A percentile compares a stretch with the other conserved stretches of the same genome.
phyloP scores from a whole-genome alignment of 2,329 filamentous ascomycete species.

The Botryotinia narcissicola region DNA sequence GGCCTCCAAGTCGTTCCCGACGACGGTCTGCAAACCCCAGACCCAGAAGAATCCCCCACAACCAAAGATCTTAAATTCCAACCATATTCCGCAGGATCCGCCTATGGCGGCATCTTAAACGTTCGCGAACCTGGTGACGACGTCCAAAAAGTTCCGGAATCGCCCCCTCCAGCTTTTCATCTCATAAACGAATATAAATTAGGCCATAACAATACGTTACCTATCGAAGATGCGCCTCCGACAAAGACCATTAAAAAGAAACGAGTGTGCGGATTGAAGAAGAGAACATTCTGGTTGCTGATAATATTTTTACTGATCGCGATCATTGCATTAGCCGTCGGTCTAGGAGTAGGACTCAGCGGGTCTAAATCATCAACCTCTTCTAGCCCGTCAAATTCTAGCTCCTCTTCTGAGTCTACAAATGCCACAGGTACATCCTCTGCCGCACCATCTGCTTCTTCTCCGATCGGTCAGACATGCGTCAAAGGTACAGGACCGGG shows the following conservation, averaged over 20 bases:
- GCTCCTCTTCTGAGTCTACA: not conserved
- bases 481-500: conserved; percentile 33
- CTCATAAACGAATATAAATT: conserved; percentile 13
- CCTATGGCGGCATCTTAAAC: conserved; percentile 6
- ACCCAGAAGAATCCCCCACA: not conserved
- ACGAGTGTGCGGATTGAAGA: conserved; percentile 12
- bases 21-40: conserved; percentile 3
- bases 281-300: conserved; percentile 3
- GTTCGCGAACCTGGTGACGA: not conserved
- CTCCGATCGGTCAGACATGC: conserved; percentile 21
- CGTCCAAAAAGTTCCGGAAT: not conserved
- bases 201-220: not conserved
- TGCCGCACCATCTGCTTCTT: not conserved
- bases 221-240: not conserved
- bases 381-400: not conserved
- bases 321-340: conserved; percentile 3
- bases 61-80: conserved; percentile 16
- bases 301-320: not conserved
- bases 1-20: conserved; percentile 14
- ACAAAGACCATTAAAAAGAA: not conserved
- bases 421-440: not conserved
- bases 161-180: conserved; percentile 8
- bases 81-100: not conserved
- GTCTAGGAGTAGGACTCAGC: conserved; percentile 11
- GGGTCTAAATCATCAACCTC: not conserved